These are phyloP conservation scores for Ilex asprella DNA, from an alignment of 257 asterid species.

Conservation along the genomic window DNA sequence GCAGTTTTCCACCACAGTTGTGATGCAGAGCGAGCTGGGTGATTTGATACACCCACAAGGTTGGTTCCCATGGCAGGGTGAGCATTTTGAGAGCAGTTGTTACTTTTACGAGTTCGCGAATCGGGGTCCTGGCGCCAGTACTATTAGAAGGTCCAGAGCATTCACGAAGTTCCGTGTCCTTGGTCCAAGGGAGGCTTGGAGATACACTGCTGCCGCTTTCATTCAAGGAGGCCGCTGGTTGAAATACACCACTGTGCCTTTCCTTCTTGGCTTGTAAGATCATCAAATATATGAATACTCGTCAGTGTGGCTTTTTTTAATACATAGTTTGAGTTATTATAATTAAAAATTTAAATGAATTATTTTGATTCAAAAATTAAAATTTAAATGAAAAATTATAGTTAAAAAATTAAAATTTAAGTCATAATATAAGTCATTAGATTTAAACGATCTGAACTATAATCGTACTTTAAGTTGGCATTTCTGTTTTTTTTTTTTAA, in stretches of 20 bases:
- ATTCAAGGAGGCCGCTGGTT: not conserved
- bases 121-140: slow-evolving; percentile 48
- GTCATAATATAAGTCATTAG: too few species aligned
- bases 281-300: too few species aligned
- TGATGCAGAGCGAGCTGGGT: slow-evolving; percentile 53
- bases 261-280: not conserved
- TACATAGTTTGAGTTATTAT: too few species aligned
- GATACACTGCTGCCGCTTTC: slow-evolving; percentile 4
- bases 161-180: slow-evolving; percentile 21
- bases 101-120: slow-evolving; percentile 41
- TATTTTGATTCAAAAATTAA: too few species aligned
- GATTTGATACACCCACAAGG: slow-evolving; percentile 65
- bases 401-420: too few species aligned
- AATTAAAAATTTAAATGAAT: too few species aligned
- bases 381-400: too few species aligned
- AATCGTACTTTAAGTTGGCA: too few species aligned
- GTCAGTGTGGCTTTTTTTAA: too few species aligned
- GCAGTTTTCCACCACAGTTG: slow-evolving; percentile 28
- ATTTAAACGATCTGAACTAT: too few species aligned
- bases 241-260: not conserved
- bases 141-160: slow-evolving; percentile 16
- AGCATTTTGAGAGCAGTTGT: slow-evolving; percentile 18
- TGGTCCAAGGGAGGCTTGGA: slow-evolving; percentile 13
- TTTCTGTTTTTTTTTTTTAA: too few species aligned
- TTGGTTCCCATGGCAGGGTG: slow-evolving; percentile 34